Percentiles rank a stretch among this genome's conserved stretches.
These are phyloP conservation scores for Candida pseudofarinosa DNA, from an alignment of 805 yeast species.

Conservation along the genomic window DNA sequence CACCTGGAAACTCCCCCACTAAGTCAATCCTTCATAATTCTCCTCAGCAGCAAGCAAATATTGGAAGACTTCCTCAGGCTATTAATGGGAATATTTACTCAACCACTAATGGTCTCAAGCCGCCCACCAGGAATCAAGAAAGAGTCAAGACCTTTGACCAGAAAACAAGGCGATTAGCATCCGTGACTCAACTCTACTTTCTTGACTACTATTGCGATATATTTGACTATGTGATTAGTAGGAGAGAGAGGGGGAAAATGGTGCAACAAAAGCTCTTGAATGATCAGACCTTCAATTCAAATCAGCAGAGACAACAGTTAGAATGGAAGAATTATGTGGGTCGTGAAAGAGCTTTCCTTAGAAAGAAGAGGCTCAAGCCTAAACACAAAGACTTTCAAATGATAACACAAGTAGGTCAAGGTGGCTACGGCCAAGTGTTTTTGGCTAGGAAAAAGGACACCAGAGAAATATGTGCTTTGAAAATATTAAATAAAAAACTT, in stretches of 20 bases:
- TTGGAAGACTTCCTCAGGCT: slow-evolving; percentile 2
- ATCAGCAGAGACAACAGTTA: slow-evolving; percentile 33
- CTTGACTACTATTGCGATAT: slow-evolving; percentile 94
- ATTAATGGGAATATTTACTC: not conserved
- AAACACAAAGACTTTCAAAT: slow-evolving; percentile 93
- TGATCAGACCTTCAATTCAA: slow-evolving; percentile 39
- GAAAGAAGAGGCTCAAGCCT: slow-evolving; percentile 88
- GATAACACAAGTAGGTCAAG: slow-evolving; percentile 98
- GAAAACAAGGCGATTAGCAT: slow-evolving; percentile 79
- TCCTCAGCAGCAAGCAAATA: slow-evolving; percentile 12
- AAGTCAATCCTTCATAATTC: slow-evolving; percentile 33
- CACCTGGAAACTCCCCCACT: slow-evolving; percentile 32
- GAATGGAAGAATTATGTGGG: slow-evolving; percentile 77
- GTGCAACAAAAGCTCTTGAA: slow-evolving; percentile 58
- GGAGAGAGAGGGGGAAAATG: slow-evolving; percentile 76
- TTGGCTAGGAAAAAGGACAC: slow-evolving; percentile 92
- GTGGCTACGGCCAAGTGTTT: slow-evolving; percentile 99
- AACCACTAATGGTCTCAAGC: too few species aligned
- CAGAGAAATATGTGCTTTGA: slow-evolving; percentile 90
- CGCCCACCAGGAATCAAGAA: not conserved
- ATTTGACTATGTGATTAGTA: slow-evolving; percentile 84
- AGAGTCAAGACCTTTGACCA: slow-evolving; percentile 55
- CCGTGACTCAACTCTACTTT: slow-evolving; percentile 91
- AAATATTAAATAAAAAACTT: slow-evolving; percentile 82
- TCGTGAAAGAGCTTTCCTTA: slow-evolving; percentile 75